Percentiles rank a stretch among this genome's conserved stretches.
These are phyloP conservation scores for Crassisporium funariophilum DNA, from an alignment of 768 basidiomycete species.

Conservation along the genomic window DNA sequence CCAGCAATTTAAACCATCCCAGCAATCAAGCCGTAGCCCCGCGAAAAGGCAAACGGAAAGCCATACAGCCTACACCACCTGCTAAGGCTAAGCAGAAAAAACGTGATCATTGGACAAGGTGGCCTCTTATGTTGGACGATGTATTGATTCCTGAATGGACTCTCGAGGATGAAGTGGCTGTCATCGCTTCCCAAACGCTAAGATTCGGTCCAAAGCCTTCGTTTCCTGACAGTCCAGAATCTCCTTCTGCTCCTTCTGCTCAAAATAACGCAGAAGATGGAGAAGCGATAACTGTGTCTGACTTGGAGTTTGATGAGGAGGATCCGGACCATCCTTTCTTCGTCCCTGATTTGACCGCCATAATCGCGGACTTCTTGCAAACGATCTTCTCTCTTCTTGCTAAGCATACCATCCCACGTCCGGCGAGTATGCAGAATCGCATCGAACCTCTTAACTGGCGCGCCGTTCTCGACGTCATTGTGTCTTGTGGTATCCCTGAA, in stretches of 20 bases:
- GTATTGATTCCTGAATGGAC: constrained; percentile 69
- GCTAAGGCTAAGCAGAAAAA: constrained; percentile 17
- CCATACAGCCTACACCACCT: constrained; percentile 20
- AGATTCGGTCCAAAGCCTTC: constrained; percentile 20
- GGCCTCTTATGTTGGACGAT: constrained; percentile 69
- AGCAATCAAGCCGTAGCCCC: constrained; percentile 3
- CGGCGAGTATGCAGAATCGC: constrained; percentile 66
- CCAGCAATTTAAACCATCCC: constrained; percentile 16
- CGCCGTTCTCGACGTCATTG: constrained; percentile 56
- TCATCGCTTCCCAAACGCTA: constrained; percentile 43
- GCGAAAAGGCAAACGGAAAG: constrained; percentile 18
- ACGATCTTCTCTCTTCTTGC: constrained; percentile 56
- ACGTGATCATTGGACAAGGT: constrained; percentile 69
- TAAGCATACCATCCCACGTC: constrained; percentile 53
- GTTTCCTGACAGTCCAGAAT: constrained; percentile 13
- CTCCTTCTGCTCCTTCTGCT: neutral
- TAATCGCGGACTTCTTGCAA: constrained; percentile 47
- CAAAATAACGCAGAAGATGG: constrained; percentile 21
- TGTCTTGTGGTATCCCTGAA: constrained; percentile 38
- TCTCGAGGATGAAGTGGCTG: constrained; percentile 66
- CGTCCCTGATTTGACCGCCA: constrained; percentile 41
- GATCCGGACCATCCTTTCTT: constrained; percentile 33
- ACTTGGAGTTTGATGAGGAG: constrained; percentile 29
- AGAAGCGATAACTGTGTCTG: constrained; percentile 22
- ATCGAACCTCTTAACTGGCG: constrained; percentile 65